phyloP scores from a whole-genome alignment of 805 yeast genomes.

The Candida mattraensis region DNA sequence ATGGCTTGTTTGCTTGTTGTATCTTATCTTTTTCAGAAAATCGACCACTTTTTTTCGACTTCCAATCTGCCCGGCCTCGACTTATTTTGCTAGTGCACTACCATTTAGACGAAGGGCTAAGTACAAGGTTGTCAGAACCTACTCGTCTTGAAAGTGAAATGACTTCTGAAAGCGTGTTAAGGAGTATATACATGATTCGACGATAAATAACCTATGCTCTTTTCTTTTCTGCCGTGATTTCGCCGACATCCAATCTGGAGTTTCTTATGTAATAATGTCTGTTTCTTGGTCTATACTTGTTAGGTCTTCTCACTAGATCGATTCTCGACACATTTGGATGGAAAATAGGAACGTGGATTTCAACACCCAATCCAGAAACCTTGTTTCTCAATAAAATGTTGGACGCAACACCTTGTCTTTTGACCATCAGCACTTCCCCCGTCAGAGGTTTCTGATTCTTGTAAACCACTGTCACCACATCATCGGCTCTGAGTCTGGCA shows the following conservation, averaged over 20 bases:
- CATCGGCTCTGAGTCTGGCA: constrained; percentile 71
- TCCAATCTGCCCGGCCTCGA: too few species aligned
- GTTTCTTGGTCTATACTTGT: constrained; percentile 70
- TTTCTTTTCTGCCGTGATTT: constrained; percentile 42
- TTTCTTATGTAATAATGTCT: constrained; percentile 90
- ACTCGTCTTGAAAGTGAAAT: too few species aligned
- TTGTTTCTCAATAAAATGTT: constrained; percentile 82
- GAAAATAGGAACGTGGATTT: constrained; percentile 74
- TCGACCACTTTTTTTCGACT: too few species aligned
- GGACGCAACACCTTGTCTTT: constrained; percentile 69
- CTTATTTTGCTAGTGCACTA: too few species aligned
- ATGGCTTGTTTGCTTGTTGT: too few species aligned
- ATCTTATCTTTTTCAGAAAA: too few species aligned
- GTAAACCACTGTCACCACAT: constrained; percentile 73
- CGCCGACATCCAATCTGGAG: constrained; percentile 73
- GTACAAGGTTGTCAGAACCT: too few species aligned
- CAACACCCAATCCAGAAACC: constrained; percentile 81
- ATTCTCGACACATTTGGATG: constrained; percentile 76
- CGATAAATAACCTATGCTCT: constrained; percentile 5
- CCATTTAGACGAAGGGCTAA: too few species aligned
- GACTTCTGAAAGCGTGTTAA: too few species aligned
- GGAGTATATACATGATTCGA: too few species aligned
- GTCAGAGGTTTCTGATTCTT: constrained; percentile 63
- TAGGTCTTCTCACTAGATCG: constrained; percentile 76
- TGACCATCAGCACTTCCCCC: constrained; percentile 79